Percentiles rank a stretch among this genome's conserved stretches.
phyloP scores from a whole-genome alignment of 148 eudicot genomes.

The Cornus kousa region DNA sequence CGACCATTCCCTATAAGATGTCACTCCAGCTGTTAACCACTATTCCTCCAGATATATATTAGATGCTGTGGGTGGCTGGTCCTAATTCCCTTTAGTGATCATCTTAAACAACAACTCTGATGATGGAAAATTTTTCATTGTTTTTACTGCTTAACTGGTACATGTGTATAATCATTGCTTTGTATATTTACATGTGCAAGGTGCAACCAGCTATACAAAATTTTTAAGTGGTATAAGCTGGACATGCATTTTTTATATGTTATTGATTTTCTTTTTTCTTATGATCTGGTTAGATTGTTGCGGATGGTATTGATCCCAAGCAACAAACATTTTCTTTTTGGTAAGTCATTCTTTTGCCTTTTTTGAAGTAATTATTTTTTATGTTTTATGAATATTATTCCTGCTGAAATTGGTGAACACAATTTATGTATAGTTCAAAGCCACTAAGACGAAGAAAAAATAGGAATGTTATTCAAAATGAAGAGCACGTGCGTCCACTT shows the following conservation, averaged over 20 bases:
- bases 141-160: neutral
- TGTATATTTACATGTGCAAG: neutral
- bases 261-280: neutral
- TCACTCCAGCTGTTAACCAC: neutral
- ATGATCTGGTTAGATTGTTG: slow-evolving; percentile 46
- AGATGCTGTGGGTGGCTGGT: too few species aligned
- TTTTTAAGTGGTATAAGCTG: neutral
- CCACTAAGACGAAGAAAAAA: slow-evolving; percentile 55
- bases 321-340: slow-evolving; percentile 66
- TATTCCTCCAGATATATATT: neutral
- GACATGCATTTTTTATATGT: neutral
- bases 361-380: neutral
- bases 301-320: slow-evolving; percentile 73
- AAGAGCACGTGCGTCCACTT: slow-evolving; percentile 56
- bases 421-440: slow-evolving; percentile 50
- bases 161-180: neutral
- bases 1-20: neutral
- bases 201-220: neutral
- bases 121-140: neutral
- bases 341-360: slow-evolving; percentile 33
- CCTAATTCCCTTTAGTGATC: neutral
- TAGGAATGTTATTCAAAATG: slow-evolving; percentile 32
- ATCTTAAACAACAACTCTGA: neutral
- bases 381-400: neutral
- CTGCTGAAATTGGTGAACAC: neutral